A percentile compares a stretch with the other conserved stretches of the same genome.
Conservation (phyloP, 1,284 basidiomycete species). For the Tilletia horrida region DNA sequence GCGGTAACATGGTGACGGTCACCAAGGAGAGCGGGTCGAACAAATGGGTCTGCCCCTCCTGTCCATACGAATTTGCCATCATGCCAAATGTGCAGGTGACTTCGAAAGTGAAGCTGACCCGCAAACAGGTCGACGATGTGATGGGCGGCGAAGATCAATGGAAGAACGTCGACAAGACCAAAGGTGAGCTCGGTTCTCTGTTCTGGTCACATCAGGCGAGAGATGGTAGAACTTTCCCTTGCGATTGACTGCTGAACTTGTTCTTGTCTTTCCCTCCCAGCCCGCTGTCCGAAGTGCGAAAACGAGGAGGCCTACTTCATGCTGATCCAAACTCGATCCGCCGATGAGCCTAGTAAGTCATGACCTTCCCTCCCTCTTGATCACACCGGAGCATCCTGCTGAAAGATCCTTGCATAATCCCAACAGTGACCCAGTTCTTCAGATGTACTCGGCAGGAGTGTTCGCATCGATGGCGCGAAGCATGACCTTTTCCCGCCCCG, state of each 20-base stretch:
- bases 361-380: not conserved
- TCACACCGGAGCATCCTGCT: not conserved
- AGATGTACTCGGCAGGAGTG: not conserved
- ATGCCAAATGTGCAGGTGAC: conserved; percentile 64
- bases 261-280: conserved; percentile 22
- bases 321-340: conserved; percentile 91
- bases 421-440: conserved; percentile 14
- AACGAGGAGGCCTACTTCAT: conserved; percentile 85
- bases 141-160: conserved; percentile 88
- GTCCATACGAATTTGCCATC: conserved; percentile 92
- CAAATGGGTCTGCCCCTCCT: conserved; percentile 90
- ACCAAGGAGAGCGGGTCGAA: conserved; percentile 63
- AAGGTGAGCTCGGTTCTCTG: conserved; percentile 43
- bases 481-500: not conserved
- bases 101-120: conserved; percentile 57
- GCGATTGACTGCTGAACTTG: not conserved
- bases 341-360: conserved; percentile 57
- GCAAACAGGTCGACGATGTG: conserved; percentile 88
- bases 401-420: not conserved
- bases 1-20: conserved; percentile 84
- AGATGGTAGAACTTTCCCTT: too few relatives aligned
- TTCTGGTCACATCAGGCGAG: not conserved
- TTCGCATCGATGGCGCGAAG: conserved; percentile 11
- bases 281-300: conserved; percentile 81
- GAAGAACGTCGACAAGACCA: conserved; percentile 88